Percentiles rank a stretch among this genome's conserved stretches.
Evolutionary conservation across 2,329 filamentous ascomycete species (phyloP).

Genomic region (Alternaria arbusti): DNA sequence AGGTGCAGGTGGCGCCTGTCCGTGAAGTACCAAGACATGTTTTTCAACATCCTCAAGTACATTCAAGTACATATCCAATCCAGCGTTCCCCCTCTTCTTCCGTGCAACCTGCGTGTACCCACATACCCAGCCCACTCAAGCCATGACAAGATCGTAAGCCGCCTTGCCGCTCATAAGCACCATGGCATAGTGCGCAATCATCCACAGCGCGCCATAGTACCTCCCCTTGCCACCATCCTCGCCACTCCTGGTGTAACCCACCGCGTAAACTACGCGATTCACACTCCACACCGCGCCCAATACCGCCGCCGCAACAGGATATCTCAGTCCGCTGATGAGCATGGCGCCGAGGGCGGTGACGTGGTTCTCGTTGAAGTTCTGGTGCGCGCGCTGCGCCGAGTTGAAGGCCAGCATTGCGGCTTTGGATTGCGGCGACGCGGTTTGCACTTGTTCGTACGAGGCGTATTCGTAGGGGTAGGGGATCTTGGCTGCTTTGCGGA

Average conservation of each 20-base stretch:
- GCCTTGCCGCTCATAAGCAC: constrained; percentile 35
- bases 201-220: constrained; percentile 45
- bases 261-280: constrained; percentile 56
- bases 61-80: neutral
- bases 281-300: constrained; percentile 60
- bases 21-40: neutral
- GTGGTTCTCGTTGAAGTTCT: constrained; percentile 67
- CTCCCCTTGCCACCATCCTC: constrained; percentile 53
- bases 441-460: constrained; percentile 59
- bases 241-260: constrained; percentile 52
- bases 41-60: neutral
- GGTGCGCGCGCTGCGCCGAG: constrained; percentile 53
- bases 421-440: constrained; percentile 46
- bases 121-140: constrained; percentile 4
- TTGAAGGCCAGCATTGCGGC: constrained; percentile 57
- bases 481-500: constrained; percentile 61
- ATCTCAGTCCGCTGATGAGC: constrained; percentile 62
- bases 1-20: neutral
- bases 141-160: constrained; percentile 30
- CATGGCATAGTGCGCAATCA: constrained; percentile 41
- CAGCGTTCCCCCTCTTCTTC: neutral
- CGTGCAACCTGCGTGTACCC: neutral
- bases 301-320: constrained; percentile 55
- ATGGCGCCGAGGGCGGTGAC: constrained; percentile 58
- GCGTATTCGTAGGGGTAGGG: constrained; percentile 67